These are phyloP conservation scores for Epichloe sibirici DNA, from an alignment of 2,329 filamentous ascomycete genomes.

Conservation along the genomic window DNA sequence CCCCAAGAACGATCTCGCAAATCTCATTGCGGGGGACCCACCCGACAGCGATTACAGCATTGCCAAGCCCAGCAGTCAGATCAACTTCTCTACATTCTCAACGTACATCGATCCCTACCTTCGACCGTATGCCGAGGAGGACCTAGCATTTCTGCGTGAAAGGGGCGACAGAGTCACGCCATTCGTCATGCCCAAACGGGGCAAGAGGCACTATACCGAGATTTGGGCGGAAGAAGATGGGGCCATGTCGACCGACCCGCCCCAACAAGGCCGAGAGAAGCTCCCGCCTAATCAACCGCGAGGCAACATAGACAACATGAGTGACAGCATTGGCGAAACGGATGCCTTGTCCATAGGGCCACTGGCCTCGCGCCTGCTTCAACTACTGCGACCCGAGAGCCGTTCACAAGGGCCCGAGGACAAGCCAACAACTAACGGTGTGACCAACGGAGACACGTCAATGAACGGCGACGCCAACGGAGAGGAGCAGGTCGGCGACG, in stretches of 20 bases:
- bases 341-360: conserved; percentile 84
- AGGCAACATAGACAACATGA: conserved; percentile 75
- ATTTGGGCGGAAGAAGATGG: conserved; percentile 93
- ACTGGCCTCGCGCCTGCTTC: conserved; percentile 67
- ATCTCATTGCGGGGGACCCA: conserved; percentile 77
- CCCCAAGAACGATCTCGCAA: conserved; percentile 65
- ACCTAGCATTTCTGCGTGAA: conserved; percentile 84
- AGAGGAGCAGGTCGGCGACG: conserved; percentile 21
- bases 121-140: conserved; percentile 79
- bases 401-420: conserved; percentile 44
- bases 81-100: conserved; percentile 87
- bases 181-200: conserved; percentile 76
- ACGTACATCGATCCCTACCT: conserved; percentile 88
- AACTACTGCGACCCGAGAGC: conserved; percentile 68
- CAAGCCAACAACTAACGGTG: conserved; percentile 39
- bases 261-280: conserved; percentile 48
- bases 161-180: conserved; percentile 72
- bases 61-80: conserved; percentile 86
- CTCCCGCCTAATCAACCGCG: conserved; percentile 70
- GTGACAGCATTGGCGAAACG: conserved; percentile 75
- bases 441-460: conserved; percentile 41
- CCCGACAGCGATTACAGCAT: conserved; percentile 94
- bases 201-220: conserved; percentile 76
- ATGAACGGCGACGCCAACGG: conserved; percentile 36
- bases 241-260: conserved; percentile 58